These are phyloP conservation scores for Xylaria sp. DNA, from an alignment of 2,329 filamentous ascomycete genomes.

Conservation along the genomic window DNA sequence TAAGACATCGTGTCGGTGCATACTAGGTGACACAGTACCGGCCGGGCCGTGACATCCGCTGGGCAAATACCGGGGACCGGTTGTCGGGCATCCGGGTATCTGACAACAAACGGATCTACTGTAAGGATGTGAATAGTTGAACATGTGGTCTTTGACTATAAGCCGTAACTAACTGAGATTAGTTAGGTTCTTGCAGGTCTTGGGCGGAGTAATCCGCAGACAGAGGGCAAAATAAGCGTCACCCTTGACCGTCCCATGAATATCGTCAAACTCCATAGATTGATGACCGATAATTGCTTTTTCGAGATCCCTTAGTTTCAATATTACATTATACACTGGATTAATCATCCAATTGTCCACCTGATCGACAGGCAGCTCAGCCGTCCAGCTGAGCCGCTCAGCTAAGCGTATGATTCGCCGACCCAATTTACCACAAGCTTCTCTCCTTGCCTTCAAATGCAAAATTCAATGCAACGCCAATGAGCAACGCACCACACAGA, in stretches of 20 bases:
- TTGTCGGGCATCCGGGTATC: not conserved
- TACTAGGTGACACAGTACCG: not conserved
- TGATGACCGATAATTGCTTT: not conserved
- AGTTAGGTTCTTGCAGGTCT: not conserved
- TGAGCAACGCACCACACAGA: constrained; percentile 77
- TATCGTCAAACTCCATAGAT: not conserved
- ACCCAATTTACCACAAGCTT: constrained; percentile 57
- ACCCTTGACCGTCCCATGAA: not conserved
- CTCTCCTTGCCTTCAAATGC: constrained; percentile 76
- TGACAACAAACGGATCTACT: not conserved
- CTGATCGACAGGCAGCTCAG: not conserved
- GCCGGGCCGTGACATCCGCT: not conserved
- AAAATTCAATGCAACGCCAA: constrained; percentile 83
- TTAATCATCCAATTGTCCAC: constrained; percentile 5
- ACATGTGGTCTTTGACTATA: not conserved
- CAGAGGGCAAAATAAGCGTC: not conserved
- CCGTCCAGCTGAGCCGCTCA: not conserved
- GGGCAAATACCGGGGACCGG: not conserved
- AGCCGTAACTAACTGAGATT: not conserved
- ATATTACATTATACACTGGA: constrained; percentile 10
- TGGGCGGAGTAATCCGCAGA: too few species aligned
- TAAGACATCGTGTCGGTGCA: not conserved
- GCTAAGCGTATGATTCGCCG: not conserved
- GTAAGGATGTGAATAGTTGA: not conserved
- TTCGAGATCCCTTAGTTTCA: not conserved